Conservation (phyloP, 176 grass and related monocot genomes). For the Zoysia japonica region DNA sequence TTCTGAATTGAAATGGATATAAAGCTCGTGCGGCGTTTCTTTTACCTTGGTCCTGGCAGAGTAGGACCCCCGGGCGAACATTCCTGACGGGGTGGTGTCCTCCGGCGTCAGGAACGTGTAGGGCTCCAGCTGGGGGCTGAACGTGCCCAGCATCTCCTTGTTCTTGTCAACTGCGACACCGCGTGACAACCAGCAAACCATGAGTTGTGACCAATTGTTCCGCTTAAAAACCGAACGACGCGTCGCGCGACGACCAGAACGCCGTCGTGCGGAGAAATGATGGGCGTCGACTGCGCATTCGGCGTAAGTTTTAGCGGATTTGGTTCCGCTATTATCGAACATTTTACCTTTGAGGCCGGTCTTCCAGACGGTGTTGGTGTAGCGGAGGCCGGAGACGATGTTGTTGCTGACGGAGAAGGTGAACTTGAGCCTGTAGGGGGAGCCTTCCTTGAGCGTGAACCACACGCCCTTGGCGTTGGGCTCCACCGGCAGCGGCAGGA, state of each 20-base stretch:
- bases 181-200: background rate
- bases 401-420: constrained; percentile 85
- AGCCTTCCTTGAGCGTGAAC: constrained; percentile 96
- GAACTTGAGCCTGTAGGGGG: constrained; percentile 90
- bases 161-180: constrained; percentile 64
- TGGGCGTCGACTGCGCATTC: background rate
- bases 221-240: too few relatives aligned
- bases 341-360: constrained; percentile 66
- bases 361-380: constrained; percentile 98
- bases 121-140: constrained; percentile 85
- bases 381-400: constrained; percentile 91
- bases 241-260: too few relatives aligned
- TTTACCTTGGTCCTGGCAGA: constrained; percentile 89
- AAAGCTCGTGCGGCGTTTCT: background rate
- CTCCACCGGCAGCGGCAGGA: constrained; percentile 71
- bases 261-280: background rate
- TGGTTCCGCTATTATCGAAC: too few relatives aligned
- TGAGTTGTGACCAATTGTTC: constrained; percentile 10
- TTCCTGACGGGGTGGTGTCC: constrained; percentile 86
- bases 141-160: constrained; percentile 96
- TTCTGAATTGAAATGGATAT: background rate
- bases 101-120: constrained; percentile 87
- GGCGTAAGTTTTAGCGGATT: too few relatives aligned
- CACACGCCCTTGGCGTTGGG: constrained; percentile 72
- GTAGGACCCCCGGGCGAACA: constrained; percentile 88